Conservation (phyloP, 2,329 filamentous ascomycete species). For the Beauveria caledonica region DNA sequence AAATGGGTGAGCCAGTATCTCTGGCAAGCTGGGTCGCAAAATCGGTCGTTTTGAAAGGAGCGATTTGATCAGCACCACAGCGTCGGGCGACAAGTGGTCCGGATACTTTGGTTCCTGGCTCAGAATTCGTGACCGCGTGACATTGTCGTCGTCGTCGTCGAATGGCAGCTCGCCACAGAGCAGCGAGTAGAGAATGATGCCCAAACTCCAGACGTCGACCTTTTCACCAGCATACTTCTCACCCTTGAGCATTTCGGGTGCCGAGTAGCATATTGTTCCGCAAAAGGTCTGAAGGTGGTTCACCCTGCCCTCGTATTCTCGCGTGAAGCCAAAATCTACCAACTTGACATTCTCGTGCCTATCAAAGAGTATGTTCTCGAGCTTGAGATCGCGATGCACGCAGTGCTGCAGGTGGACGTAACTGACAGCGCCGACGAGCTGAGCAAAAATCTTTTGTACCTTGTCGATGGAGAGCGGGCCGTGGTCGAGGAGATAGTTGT, state of each 20-base stretch:
- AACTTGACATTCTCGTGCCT: constrained; percentile 97
- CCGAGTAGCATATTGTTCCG: constrained; percentile 94
- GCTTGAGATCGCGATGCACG: constrained; percentile 91
- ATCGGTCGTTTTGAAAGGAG: constrained; percentile 89
- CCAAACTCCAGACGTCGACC: constrained; percentile 91
- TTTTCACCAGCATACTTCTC: constrained; percentile 98
- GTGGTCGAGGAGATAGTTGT: constrained; percentile 86
- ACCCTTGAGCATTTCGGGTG: constrained; percentile 95
- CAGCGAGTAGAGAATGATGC: constrained; percentile 76
- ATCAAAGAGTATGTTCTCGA: constrained; percentile 85
- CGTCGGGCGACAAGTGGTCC: constrained; percentile 68
- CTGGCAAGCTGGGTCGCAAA: constrained; percentile 69
- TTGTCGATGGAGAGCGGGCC: constrained; percentile 77
- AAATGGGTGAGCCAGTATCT: constrained; percentile 84
- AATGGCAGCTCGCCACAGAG: constrained; percentile 84
- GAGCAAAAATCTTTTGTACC: constrained; percentile 91
- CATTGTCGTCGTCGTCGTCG: constrained; percentile 87
- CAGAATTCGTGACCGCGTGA: constrained; percentile 78
- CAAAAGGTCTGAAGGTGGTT: constrained; percentile 97
- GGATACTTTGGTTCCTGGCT: constrained; percentile 80
- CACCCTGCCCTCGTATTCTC: constrained; percentile 91
- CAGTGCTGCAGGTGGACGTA: constrained; percentile 95
- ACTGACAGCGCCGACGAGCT: constrained; percentile 86
- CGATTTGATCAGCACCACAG: constrained; percentile 64
- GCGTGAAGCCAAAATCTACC: constrained; percentile 95